Conservation (phyloP, 805 yeast genomes). For the Saccharomycopsis oosterbeekiorum region DNA sequence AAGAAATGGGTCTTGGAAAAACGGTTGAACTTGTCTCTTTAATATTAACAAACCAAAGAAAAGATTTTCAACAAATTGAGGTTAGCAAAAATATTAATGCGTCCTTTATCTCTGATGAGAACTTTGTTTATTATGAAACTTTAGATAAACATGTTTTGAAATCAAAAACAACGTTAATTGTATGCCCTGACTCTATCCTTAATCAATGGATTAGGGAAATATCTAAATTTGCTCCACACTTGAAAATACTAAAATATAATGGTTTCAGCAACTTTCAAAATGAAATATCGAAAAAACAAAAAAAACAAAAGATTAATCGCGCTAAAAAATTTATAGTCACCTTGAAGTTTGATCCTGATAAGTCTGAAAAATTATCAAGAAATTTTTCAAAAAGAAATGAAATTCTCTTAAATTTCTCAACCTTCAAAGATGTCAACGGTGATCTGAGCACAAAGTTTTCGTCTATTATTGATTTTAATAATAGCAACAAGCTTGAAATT, state of each 20-base stretch:
- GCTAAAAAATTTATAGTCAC: conserved; percentile 3
- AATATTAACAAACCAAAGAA: conserved; percentile 49
- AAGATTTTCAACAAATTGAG: conserved; percentile 6
- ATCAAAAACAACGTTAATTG: conserved; percentile 65
- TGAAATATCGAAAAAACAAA: background rate
- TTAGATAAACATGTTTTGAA: conserved; percentile 37
- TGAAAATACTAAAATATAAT: conserved; percentile 53
- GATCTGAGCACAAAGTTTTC: background rate
- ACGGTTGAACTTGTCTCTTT: conserved; percentile 77
- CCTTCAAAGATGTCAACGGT: background rate
- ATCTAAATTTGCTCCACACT: conserved; percentile 41
- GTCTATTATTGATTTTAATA: background rate
- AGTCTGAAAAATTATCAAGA: background rate
- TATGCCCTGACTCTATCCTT: conserved; percentile 78
- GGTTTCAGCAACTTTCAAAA: conserved; percentile 36
- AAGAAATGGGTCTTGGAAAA: conserved; percentile 97
- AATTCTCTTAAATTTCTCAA: conserved; percentile 5
- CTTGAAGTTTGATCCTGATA: conserved; percentile 6
- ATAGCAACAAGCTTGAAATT: background rate
- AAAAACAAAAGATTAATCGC: background rate
- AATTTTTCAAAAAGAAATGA: conserved; percentile 1
- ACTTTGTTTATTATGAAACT: conserved; percentile 29
- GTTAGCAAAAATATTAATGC: conserved; percentile 1
- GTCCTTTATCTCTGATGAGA: conserved; percentile 23
- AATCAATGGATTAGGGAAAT: conserved; percentile 84